phyloP scores from a whole-genome alignment of 2,329 filamentous ascomycete genomes.

The Huntiella savannae region DNA sequence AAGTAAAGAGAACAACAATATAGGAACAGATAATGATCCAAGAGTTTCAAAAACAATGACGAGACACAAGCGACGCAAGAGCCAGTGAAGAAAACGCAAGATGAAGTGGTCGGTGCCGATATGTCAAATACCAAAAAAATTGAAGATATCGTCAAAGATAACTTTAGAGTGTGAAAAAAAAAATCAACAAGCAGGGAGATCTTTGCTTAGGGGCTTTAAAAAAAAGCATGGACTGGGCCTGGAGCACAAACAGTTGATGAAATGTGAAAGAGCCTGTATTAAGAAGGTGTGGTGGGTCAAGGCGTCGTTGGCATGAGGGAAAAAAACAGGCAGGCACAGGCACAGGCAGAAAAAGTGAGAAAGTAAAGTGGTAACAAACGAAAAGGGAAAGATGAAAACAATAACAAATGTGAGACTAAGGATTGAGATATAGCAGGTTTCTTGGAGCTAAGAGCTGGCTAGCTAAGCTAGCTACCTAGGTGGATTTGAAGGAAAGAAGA shows the following conservation, averaged over 20 bases:
- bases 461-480: too few species aligned
- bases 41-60: background rate
- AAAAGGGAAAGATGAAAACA: too few species aligned
- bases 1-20: slow-evolving; percentile 1
- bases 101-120: background rate
- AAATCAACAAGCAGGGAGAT: background rate
- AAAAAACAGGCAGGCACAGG: too few species aligned
- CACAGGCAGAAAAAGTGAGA: too few species aligned
- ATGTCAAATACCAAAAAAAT: background rate
- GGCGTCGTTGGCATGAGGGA: background rate
- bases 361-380: too few species aligned
- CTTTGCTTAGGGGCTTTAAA: background rate
- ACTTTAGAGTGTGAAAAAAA: background rate
- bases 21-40: background rate
- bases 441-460: too few species aligned
- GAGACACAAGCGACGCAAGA: background rate
- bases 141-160: background rate
- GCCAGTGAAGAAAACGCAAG: too few species aligned
- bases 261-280: background rate
- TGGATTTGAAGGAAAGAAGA: too few species aligned
- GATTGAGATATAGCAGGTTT: too few species aligned
- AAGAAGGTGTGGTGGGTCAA: slow-evolving; percentile 1
- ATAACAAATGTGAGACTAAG: too few species aligned
- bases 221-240: background rate
- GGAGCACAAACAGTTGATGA: background rate